Base-by-base conservation (phyloP, 768 basidiomycete species). In the Russula sp. region DNA sequence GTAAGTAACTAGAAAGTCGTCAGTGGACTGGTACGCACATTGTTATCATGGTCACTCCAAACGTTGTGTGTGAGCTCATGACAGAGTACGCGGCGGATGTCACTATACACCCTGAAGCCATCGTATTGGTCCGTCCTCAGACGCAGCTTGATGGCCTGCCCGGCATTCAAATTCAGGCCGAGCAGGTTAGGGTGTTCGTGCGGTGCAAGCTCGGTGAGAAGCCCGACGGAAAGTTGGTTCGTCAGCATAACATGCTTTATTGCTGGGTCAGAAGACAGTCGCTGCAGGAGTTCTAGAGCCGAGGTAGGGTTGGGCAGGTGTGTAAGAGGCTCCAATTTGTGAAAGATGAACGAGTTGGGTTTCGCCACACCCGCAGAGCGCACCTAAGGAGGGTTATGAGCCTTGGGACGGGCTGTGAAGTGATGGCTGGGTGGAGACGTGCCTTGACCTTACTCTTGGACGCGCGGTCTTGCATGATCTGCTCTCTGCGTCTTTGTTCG, bases 61-160 rank as follows among this genome's bases (percentile, higher is more conserved):
- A 87, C 80, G 68, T 89, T 91, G 71, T 91, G 89, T 22, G 88
- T 76, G 42, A 91, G 74, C 70, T 91, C 89, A 70, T 92, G 89
- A 68, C 88, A 90, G 3, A 91, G 76, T 44, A 89, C 87, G 16
- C 80, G 77, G 55, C 89, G 77, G 27, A 87, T 77, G 1, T 89
- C 84, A 16, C 72, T 75, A 68, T 91, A 92, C 9, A 78, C 69
- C 55, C 87, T 77, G 69, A 90, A 89, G 10, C 88, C 89, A 64
- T 88, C 87, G 68, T 88, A 89, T 4, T 72, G 75, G 68, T 90
- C 79, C 20, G 89, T 90, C 20, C 89, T 77, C 53, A 91, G 70
- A 18, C 88, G 82, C 3, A 91, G 74, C 70, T 85, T 86, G 67
- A 91, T 88, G 22, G 78, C 73, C 67, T 83, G 75, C 0, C 89